Evolutionary conservation across 169 alveolate genomes (phyloP), one percentile per base, ranked within the genome.

Genomic region (Plasmodium adleri): DNA sequence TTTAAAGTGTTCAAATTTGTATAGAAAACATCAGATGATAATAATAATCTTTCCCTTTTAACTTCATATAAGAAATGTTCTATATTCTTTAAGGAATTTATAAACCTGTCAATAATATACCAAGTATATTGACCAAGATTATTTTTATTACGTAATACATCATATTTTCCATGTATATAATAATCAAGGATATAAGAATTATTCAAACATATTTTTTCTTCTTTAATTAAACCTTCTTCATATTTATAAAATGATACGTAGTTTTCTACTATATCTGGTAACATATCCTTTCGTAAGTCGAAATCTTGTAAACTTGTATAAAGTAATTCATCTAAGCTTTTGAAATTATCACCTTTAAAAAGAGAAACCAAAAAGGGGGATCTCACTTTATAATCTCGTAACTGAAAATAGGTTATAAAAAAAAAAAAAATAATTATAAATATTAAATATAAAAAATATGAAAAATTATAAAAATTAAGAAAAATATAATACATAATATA

Each of bases 61-160:
- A 87, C 56, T 72, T 64, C 72, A 26, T 64, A 64, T 12, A 73
- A 64, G 66, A 58, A 87, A 49, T 87, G 74, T 72, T 87, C 88
- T 87, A 78, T 43, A 92, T 92, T 88, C 90, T 85, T 90, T 49
- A 94, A 86, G 22, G 93, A 71, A 24, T 74, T 63, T 20, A 94
- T 47, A 80, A 94, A 88, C 85, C 92, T 92, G 70, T 86, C 83
- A 59, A 94, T 49, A 62, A 92, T 73, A 91, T 76, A 87, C 96
- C 96, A 94, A 13, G 94, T 94, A 76, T 94, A 94, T 49, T 94
- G 96, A 10, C 96, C 96, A 58, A 94, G 91, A 7, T 94, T 94
- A 59, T 94, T 94, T 68, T 76, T 87, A 67, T 91, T 94, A 22
- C 96, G 45, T 58, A 92, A 75, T 6, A 87, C 54, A 12, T 92